Base-by-base conservation (phyloP, 1,284 basidiomycete genomes). In the Rhodotorula sp. region DNA sequence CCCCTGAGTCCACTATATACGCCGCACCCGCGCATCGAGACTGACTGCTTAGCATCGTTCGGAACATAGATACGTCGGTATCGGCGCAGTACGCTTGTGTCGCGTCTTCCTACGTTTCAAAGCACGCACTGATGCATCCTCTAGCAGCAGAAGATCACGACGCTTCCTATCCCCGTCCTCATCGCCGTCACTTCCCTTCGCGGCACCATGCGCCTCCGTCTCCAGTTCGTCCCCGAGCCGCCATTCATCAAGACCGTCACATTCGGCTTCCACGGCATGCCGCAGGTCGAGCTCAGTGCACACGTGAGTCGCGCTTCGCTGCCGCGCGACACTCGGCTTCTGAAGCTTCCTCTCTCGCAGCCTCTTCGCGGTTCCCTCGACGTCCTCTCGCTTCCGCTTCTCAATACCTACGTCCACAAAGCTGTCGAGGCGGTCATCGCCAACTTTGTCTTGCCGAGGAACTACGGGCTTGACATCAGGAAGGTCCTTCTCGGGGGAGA, bases 221-320 rank as follows among this genome's bases (percentile, higher is more conserved):
- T 65, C 20, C 52, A 54, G 22, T 52, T 65, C 52, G 46, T 52
- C 2, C 64, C 64, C 44, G 64, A 65, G 46, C 58, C 57, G 13
- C 64, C 64, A 1, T 65, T 65, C 30, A 58, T 65, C 64, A 65
- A 59, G 32, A 59, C 57, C 9, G 51, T 59, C 58, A 52, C n/a
- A 6, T 47, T 65, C 44, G 51, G 44, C n/a, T 29, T 65, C 22
- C 6, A 34, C 2, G 64, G 36, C 9, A 54, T 55, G 46, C 64
- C 64, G 17, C 44, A 55, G 24, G 64, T 65, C 51, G 57, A 32
- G 24, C 27, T 65, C 10, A 22, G 44, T 4, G 64, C 64, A 0
- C 46, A 59, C 22, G 63, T 65, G 15, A 24, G 63, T 32, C 29
- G 29, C 13, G 11, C 20, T 22, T 24, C 22, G 27, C 2, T 24